Evolutionary conservation across 345 rosid species (phyloP), one percentile per base, ranked within the genome.

Genomic region (Limnanthes douglasii): DNA sequence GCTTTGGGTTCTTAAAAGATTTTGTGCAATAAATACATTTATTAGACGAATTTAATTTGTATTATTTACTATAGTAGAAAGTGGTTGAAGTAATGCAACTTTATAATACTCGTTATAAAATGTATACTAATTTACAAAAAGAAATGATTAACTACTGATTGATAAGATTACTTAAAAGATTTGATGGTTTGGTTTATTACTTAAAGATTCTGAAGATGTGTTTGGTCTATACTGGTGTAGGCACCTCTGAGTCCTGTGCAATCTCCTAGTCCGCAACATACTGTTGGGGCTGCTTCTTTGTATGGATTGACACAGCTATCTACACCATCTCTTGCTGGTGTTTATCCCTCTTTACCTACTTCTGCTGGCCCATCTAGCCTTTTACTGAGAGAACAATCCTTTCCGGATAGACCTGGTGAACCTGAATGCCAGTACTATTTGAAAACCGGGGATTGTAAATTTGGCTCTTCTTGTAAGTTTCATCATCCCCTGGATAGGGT

Each of bases 391-490:
- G 86, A 79, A 11, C 71, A 64, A 23, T 45, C 57, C 37, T 92
- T 80, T 65, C 99, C 96, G n/a, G 78, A 92, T 60, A 92, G 99
- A 56, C 93, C 93, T 13, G 84, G 93, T 33, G 93, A 81, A 51
- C 83, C 72, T 19, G 99, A 85, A 40, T 92, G 99, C 50, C 84
- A 68, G 36, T 81, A 67, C 61, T 92, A 65, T 61, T 31, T 85
- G 63, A 92, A 57, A 60, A 85, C 86, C 14, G 96, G 99, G 16
- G 85, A 92, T 38, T 92, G 99, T 59, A 85, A 73, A 62, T 92
- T 70, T 66, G 93, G 94, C 36, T 56, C 74, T 12, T 71, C 84
- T 13, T 92, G 99, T 50, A 72, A 68, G 62, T 92, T 62, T 56
- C 94, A 92, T 66, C 99, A 92, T 59, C 96, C 96, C 28, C 69